Base-by-base conservation (phyloP, 208 protist species). In the Wallacemonas rigidus region DNA sequence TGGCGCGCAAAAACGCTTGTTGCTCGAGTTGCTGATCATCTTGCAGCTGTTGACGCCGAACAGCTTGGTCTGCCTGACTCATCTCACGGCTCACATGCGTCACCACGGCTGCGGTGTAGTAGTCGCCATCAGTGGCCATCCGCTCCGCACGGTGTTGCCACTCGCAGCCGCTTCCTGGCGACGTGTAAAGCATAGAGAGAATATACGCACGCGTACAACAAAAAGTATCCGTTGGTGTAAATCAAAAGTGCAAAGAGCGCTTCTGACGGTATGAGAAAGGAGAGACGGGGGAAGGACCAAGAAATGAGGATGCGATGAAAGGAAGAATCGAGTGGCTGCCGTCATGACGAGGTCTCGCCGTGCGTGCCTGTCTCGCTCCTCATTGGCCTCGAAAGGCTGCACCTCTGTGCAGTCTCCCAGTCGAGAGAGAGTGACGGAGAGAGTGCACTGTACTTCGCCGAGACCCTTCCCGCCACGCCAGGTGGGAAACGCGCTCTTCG, bases 11-110 rank as follows among this genome's bases (percentile, higher is more conserved):
- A 76, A 92, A 85, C 2, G 80, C 57, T 55, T 82, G 81, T 78
- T 79, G 86, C 69, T 92, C 76, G 12, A 74, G 54, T n/a, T 82
- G 80, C 48, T 85, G 85, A n/a, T 84, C 83, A 51, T 79, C 76
- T 7, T 81, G 65, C 45, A 92, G 65, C n/a, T 74, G 63, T 54
- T 67, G 64, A n/a, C 64, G 57, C 14, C 76, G 72, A 14, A 26
- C 47, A 17, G 62, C n/a, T 6, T 70, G 26, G 2, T 71, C 41
- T 7, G 63, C 67, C 58, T 76, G 39, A 5, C 75, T 58, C 38
- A 14, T 56, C 14, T 64, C 72, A 2, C 58, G 43, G 26, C 73
- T 77, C 3, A 26, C 50, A 41, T 81, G 58, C 26, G 78, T 67
- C 15, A 72, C 69, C 17, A 53, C 26, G 11, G 77, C 78, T 2